Evolutionary conservation across 305 asterid species (phyloP), one percentile per base, ranked within the genome.

Genomic region (Withania somnifera): DNA sequence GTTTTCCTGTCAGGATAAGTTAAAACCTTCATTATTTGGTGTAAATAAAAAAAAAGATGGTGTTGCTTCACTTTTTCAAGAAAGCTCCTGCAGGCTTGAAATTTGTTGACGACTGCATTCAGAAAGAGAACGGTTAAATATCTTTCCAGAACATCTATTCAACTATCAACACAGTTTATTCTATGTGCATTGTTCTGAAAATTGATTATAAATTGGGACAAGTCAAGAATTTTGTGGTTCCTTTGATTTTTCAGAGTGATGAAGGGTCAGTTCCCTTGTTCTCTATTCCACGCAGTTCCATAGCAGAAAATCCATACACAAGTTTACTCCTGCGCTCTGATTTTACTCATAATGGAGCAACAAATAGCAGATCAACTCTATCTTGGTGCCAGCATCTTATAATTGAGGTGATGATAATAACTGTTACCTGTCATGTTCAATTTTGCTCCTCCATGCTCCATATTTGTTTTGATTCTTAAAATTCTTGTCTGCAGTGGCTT

Each of bases 281-380:
- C 90, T 97, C 98, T 60, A 84, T 93, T 85, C 99, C 99, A 66
- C 95, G 97, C 88, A 84, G 90, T 88, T 84, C 83, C 81, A 91
- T 97, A 82, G 98, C 98, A 53, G 95, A 89, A 88, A 97, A 97
- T 66, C 97, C 98, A 60, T 92, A 86, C 78, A 92, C 98, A 73
- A 94, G 98, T 85, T 92, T 94, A 85, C 97, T 97, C 42, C 86
- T 94, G 56, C 92, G 97, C 91, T 88, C 97, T 83, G 87, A 85
- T 86, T 82, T 89, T 28, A 87, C 92, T 17, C 84, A 89, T 69
- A 84, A 84, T 71, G 90, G 86, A 75, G 64, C 69, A 77, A 68
- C 84, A 81, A 84, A 84, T 80, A 79, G 85, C 80, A 85, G 83
- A 63, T 87, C 85, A 58, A 84, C 86, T 2, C 80, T 87, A 81